Evolutionary conservation across 2,329 filamentous ascomycete genomes (phyloP).

Genomic region (Graphiopsis chlorocephala): DNA sequence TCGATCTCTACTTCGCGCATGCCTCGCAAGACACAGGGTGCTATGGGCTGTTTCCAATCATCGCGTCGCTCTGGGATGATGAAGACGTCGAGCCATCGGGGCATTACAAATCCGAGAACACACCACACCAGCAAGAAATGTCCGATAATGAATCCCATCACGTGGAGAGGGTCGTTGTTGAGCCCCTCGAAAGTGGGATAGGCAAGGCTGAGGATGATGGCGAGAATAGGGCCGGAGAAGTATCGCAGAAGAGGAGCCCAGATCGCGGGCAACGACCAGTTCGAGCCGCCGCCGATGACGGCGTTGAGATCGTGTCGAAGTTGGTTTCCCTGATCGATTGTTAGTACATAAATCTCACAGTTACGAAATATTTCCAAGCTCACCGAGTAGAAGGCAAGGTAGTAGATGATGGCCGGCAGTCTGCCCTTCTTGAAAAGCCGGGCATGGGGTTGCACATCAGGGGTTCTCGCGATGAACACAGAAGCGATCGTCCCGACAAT

Average conservation of each 20-base stretch:
- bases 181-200: conserved; percentile 49
- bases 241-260: conserved; percentile 52
- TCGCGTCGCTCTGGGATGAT: conserved; percentile 47
- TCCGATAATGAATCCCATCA: conserved; percentile 48
- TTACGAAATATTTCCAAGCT: conserved; percentile 23
- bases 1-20: neutral
- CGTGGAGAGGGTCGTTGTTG: conserved; percentile 35
- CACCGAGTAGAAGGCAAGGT: conserved; percentile 57
- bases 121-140: conserved; percentile 34
- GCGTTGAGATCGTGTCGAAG: conserved; percentile 51
- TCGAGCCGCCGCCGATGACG: conserved; percentile 52
- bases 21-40: conserved; percentile 2
- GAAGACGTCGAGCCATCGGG: conserved; percentile 54
- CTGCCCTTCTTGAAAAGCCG: conserved; percentile 6
- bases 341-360: neutral
- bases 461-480: conserved; percentile 14
- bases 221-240: conserved; percentile 48
- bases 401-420: conserved; percentile 46
- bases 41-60: conserved; percentile 39
- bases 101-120: conserved; percentile 47
- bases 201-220: conserved; percentile 53
- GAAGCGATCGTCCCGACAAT: conserved; percentile 41
- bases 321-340: neutral
- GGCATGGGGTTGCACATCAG: conserved; percentile 13
- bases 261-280: conserved; percentile 56